Conservation (phyloP, 2,329 filamentous ascomycete species). For the Trichoderma gracile region DNA sequence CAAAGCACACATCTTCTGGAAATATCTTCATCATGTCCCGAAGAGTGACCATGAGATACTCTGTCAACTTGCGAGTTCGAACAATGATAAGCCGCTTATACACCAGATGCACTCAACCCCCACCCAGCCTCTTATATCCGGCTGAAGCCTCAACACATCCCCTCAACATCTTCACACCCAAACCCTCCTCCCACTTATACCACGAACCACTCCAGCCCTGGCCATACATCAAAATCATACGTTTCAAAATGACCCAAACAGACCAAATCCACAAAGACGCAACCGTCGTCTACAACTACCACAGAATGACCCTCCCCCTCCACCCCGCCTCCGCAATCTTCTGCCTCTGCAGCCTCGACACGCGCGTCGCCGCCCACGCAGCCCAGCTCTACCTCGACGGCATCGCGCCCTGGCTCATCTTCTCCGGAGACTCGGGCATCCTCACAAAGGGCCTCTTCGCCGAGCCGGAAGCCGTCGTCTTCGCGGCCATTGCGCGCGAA, state of each 20-base stretch:
- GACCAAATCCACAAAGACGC: constrained; percentile 36
- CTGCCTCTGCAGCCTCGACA: constrained; percentile 51
- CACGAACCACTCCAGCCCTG: no score
- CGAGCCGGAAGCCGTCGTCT: constrained; percentile 46
- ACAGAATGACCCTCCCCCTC: constrained; percentile 43
- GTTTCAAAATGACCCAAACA: not conserved
- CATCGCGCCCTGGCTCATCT: constrained; percentile 44
- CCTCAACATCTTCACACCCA: not conserved
- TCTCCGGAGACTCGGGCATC: constrained; percentile 46
- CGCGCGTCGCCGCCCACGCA: constrained; percentile 46
- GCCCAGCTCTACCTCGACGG: constrained; percentile 46
- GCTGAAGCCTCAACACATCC: not conserved
- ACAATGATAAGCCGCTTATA: not conserved
- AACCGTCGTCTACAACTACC: constrained; percentile 46
- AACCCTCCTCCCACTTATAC: no score
- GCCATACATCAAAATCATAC: no score
- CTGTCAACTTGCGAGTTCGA: not conserved
- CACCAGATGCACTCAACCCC: not conserved
- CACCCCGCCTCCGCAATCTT: constrained; percentile 46
- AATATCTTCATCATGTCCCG: not conserved
- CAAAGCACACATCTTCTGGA: no score
- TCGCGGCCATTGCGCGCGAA: constrained; percentile 43
- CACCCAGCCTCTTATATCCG: not conserved
- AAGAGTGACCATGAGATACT: not conserved
- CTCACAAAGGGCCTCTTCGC: constrained; percentile 44